A percentile compares a stretch with the other conserved stretches of the same genome.
Evolutionary conservation across 2,329 filamentous ascomycete species (phyloP).

Genomic region (Penicillium sclerotigenum): DNA sequence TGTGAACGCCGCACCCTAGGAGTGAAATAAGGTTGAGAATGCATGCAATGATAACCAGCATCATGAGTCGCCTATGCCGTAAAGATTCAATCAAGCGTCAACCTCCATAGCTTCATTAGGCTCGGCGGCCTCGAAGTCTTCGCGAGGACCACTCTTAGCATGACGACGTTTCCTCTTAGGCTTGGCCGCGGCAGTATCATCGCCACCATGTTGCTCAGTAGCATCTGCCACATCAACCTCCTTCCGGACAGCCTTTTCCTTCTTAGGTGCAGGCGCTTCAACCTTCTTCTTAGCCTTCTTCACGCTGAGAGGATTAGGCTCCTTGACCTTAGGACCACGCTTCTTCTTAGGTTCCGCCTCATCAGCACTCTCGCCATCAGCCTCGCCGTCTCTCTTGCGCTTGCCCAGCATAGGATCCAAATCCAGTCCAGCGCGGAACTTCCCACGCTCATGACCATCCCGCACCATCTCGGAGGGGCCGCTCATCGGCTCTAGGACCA

Average conservation of each 20-base stretch:
- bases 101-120: slow-evolving; percentile 18
- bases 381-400: slow-evolving; percentile 32
- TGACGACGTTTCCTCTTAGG: slow-evolving; percentile 37
- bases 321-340: slow-evolving; percentile 39
- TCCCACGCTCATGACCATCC: slow-evolving; percentile 46
- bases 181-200: slow-evolving; percentile 28
- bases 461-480: slow-evolving; percentile 42
- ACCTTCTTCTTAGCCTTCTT: slow-evolving; percentile 46
- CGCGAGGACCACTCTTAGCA: slow-evolving; percentile 31
- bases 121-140: slow-evolving; percentile 16
- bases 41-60: slow-evolving; percentile 14
- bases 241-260: slow-evolving; percentile 13
- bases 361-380: slow-evolving; percentile 15
- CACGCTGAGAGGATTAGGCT: slow-evolving; percentile 48
- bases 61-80: slow-evolving; percentile 7
- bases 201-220: slow-evolving; percentile 23
- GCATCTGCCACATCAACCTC: slow-evolving; percentile 14
- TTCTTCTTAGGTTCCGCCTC: slow-evolving; percentile 34
- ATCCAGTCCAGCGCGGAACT: slow-evolving; percentile 45
- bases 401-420: slow-evolving; percentile 31
- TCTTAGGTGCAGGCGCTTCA: slow-evolving; percentile 22
- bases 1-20: slow-evolving; percentile 32
- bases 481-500: slow-evolving; percentile 51
- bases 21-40: slow-evolving; percentile 10
- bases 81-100: slow-evolving; percentile 17